Base-by-base conservation (phyloP, 202 grass and related monocot genomes). In the Setaria italica region DNA sequence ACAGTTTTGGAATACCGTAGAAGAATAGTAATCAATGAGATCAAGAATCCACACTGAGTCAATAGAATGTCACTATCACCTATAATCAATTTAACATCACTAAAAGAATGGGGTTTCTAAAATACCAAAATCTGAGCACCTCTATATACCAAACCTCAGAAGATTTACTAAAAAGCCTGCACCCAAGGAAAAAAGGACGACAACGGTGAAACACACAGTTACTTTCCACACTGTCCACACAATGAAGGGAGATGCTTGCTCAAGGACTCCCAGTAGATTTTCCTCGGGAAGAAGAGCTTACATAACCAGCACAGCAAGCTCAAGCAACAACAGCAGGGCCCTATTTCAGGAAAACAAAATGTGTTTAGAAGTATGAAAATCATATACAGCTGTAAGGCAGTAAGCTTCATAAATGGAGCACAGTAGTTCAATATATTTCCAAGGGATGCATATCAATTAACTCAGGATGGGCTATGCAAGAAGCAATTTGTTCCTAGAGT, bases 241-340 rank as follows among this genome's bases (percentile, higher is more conserved):
- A 63, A 67, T 60, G 41, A 67, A 0, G 32, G 53, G 75, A 84
- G 63, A 62, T 60, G 58, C 48, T 85, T 81, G 76, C 29, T 64
- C 70, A 58, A 64, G 70, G 63, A 57, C 45, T 77, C 49, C 71
- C 49, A 70, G 76, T 41, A 68, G 35, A 84, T 56, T 85, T 84
- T 66, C 17, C 14, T 68, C 56, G 46, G 49, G 77, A 91, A 85
- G 66, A 76, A 60, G 84, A 82, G 69, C 76, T 85, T 85, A 56
- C 21, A 73, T 69, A 63, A 73, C 42, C 60, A 88, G 80, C 58
- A 67, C 65, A 84, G 42, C 73, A 72, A 68, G 70, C 64, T 95
- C 87, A 97, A 85, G 80, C 95, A 85, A 87, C 92, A 71, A 95
- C 89, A 72, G 82, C 84, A 71, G 95, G 87, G 62, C 92, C 95